A percentile compares a stretch with the other conserved stretches of the same genome.
Evolutionary conservation across 1,284 basidiomycete genomes (phyloP).

Genomic region (Neonothopanus nambi): DNA sequence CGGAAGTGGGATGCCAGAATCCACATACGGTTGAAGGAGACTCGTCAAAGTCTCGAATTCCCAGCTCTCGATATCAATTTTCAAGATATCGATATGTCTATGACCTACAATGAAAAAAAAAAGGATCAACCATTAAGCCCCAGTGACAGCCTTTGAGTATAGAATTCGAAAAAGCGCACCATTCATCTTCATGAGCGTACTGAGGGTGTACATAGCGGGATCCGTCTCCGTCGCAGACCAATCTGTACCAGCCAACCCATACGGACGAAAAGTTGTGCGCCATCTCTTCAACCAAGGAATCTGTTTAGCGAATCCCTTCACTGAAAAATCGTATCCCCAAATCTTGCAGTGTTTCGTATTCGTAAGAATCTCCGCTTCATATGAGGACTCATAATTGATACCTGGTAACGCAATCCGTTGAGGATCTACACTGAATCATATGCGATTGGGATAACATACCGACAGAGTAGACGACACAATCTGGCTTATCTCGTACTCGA

Average conservation of each 20-base stretch:
- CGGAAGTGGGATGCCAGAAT: constrained; percentile 37
- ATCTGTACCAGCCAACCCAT: constrained; percentile 49
- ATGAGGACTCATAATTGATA: constrained; percentile 66
- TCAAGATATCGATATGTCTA: constrained; percentile 41
- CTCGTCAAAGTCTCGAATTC: constrained; percentile 39
- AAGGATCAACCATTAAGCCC: background rate
- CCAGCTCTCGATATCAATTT: constrained; percentile 44
- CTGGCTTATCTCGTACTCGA: constrained; percentile 49
- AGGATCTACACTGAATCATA: background rate
- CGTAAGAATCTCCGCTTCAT: constrained; percentile 59
- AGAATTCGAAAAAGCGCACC: constrained; percentile 22
- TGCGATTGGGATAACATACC: constrained; percentile 38
- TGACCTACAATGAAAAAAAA: constrained; percentile 37
- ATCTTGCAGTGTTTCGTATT: constrained; percentile 58
- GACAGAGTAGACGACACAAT: constrained; percentile 63
- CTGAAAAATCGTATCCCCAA: constrained; percentile 65
- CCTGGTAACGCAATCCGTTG: constrained; percentile 33
- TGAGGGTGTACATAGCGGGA: constrained; percentile 57
- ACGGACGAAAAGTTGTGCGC: constrained; percentile 55
- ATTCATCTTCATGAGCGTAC: constrained; percentile 44
- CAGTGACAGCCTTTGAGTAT: background rate
- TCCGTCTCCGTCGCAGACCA: constrained; percentile 41
- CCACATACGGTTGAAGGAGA: constrained; percentile 25
- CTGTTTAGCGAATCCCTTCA: constrained; percentile 50
- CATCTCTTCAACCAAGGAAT: constrained; percentile 40